These are phyloP conservation scores for Chaetomidium leptoderma DNA, from an alignment of 495 filamentous ascomycete genomes.

Conservation along the genomic window DNA sequence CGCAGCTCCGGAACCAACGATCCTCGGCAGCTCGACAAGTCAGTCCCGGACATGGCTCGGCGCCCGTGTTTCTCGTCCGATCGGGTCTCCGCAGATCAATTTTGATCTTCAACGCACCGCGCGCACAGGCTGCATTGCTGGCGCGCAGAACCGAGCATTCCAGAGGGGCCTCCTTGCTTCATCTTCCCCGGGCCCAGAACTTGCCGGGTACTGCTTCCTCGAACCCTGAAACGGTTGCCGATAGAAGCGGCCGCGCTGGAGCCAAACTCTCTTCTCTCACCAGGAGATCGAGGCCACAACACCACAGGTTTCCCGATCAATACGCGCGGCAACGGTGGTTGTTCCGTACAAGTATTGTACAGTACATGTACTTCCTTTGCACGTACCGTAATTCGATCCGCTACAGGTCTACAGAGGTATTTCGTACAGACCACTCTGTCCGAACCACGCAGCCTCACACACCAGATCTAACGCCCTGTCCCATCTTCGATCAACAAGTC, in stretches of 20 bases:
- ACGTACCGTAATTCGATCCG: no score
- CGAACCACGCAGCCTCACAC: no score
- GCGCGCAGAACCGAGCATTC: background rate
- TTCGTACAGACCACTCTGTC: no score
- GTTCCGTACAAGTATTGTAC: no score
- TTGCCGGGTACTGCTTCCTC: conserved; percentile 17
- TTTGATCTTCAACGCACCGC: background rate
- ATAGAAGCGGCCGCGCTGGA: background rate
- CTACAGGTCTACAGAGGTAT: no score
- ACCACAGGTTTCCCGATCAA: no score
- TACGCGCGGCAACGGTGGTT: no score
- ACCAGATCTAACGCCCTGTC: background rate
- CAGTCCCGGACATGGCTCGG: background rate
- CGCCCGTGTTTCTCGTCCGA: conserved; percentile 6
- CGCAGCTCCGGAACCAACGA: background rate
- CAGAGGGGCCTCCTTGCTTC: background rate
- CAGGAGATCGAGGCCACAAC: no score
- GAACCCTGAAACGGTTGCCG: conserved; percentile 4
- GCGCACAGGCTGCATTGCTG: background rate
- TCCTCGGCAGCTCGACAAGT: no score
- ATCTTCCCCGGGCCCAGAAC: background rate
- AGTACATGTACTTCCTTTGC: no score
- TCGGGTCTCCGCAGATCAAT: conserved; percentile 5
- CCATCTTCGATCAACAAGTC: background rate
- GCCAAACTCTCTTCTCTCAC: background rate